A percentile compares a stretch with the other conserved stretches of the same genome.
Evolutionary conservation across 179 eudicot species (phyloP).

Genomic region (Gypsophila paniculata): DNA sequence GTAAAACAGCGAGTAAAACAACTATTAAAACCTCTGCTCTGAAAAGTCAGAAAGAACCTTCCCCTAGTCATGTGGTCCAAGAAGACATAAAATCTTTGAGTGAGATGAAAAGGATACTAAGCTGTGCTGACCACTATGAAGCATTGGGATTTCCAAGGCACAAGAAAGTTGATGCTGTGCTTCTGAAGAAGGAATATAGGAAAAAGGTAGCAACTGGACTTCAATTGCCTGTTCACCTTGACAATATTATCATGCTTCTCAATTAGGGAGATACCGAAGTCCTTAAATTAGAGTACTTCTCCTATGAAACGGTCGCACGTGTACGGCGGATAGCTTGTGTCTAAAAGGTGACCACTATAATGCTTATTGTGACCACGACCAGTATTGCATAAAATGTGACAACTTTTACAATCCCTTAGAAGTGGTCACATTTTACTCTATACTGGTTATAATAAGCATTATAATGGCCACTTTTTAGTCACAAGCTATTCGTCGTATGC

Average conservation of each 20-base stretch:
- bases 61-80: conserved; percentile 52
- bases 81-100: conserved; percentile 54
- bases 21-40: conserved; percentile 31
- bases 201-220: conserved; percentile 51
- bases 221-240: not conserved
- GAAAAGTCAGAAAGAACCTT: conserved; percentile 50
- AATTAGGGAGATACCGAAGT: not conserved
- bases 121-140: conserved; percentile 72
- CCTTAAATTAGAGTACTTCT: not conserved
- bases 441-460: no score
- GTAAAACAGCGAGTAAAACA: conserved; percentile 25
- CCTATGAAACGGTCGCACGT: no score
- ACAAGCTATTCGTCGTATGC: no score
- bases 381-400: no score
- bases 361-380: no score
- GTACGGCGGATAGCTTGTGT: no score
- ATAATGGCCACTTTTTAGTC: no score
- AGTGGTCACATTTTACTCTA: no score
- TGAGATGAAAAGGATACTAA: conserved; percentile 81
- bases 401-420: no score
- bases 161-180: conserved; percentile 56
- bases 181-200: conserved; percentile 84
- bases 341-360: no score
- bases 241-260: not conserved
- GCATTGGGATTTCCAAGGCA: conserved; percentile 76